These are phyloP conservation scores for Gastroboletus turbinatus DNA, from an alignment of 1,284 basidiomycete genomes.

Conservation along the genomic window DNA sequence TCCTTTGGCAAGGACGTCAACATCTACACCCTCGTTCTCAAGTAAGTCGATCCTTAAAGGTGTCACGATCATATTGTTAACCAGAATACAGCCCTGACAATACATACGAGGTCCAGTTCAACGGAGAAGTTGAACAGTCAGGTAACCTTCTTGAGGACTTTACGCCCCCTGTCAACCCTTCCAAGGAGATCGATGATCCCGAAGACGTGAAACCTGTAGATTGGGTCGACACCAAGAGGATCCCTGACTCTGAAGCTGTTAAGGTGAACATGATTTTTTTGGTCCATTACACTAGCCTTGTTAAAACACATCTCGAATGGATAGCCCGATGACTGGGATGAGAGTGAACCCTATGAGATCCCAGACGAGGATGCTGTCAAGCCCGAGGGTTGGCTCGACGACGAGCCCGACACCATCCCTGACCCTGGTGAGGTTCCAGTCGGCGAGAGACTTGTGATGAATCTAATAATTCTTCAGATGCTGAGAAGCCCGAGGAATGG, in stretches of 20 bases:
- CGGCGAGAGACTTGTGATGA: background rate
- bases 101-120: conserved; percentile 91
- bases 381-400: conserved; percentile 94
- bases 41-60: conserved; percentile 52
- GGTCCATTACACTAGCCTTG: background rate
- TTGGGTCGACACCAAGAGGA: conserved; percentile 92
- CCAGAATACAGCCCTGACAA: conserved; percentile 75
- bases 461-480: conserved; percentile 48
- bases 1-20: conserved; percentile 87
- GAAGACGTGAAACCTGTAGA: conserved; percentile 87
- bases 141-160: conserved; percentile 95
- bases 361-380: conserved; percentile 84
- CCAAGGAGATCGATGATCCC: conserved; percentile 91
- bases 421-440: conserved; percentile 68
- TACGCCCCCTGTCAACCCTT: conserved; percentile 91
- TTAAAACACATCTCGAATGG: background rate
- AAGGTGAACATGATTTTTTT: conserved; percentile 53
- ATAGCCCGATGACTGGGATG: conserved; percentile 94
- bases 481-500: conserved; percentile 99
- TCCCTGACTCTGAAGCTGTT: conserved; percentile 80
- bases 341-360: conserved; percentile 90
- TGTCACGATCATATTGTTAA: background rate
- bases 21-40: conserved; percentile 89
- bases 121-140: conserved; percentile 78
- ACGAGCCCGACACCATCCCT: conserved; percentile 80